phyloP scores from a whole-genome alignment of 345 rosid genomes.

The Ceriops tagal region DNA sequence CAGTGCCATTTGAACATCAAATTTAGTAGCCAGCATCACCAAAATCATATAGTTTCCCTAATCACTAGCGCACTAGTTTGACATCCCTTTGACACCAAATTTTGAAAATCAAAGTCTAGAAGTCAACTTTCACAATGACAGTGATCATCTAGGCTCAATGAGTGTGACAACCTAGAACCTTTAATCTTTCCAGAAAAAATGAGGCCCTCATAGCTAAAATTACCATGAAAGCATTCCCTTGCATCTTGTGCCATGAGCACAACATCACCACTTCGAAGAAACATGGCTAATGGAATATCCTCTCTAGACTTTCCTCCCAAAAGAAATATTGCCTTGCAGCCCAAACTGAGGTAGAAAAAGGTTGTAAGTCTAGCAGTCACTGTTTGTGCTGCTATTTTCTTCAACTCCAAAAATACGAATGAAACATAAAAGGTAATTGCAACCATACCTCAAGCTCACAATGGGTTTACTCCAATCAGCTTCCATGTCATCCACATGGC shows the following conservation, averaged over 20 bases:
- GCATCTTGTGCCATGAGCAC: conserved; percentile 96
- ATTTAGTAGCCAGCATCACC: too few relatives aligned
- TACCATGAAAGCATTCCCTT: conserved; percentile 90
- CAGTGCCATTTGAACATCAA: too few relatives aligned
- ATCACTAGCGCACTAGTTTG: too few relatives aligned
- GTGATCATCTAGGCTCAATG: too few relatives aligned
- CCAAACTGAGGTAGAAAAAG: conserved; percentile 49
- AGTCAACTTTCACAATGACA: too few relatives aligned
- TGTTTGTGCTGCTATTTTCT: not conserved
- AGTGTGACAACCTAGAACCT: not conserved
- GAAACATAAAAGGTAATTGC: not conserved
- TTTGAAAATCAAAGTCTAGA: too few relatives aligned
- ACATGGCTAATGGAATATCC: conserved; percentile 79
- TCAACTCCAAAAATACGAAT: not conserved
- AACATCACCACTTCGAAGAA: conserved; percentile 90
- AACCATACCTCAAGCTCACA: conserved; percentile 81
- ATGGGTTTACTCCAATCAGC: conserved; percentile 93
- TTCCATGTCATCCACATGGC: conserved; percentile 98
- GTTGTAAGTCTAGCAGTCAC: not conserved
- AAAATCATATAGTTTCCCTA: too few relatives aligned
- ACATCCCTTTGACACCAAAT: too few relatives aligned
- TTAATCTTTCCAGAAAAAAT: not conserved
- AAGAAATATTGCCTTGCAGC: conserved; percentile 94
- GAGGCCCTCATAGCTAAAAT: conserved; percentile 5
- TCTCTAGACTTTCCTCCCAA: conserved; percentile 80